Conservation (phyloP, 1,284 basidiomycete species). For the Pisolithus thermaeus region DNA sequence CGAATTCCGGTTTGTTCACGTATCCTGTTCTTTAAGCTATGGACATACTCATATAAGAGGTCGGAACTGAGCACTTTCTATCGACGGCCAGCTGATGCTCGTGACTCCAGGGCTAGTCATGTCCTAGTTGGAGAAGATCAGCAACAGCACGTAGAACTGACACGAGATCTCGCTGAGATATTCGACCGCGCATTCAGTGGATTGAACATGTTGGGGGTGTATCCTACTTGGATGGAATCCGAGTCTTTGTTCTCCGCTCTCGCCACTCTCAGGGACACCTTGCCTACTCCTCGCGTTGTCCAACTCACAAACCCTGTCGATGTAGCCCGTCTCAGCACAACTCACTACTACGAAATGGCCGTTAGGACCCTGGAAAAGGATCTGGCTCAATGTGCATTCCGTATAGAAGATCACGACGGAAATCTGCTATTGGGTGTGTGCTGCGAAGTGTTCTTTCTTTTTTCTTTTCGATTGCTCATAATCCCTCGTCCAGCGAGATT, state of each 20-base stretch:
- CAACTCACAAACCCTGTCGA: conserved; percentile 17
- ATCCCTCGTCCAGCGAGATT: no score
- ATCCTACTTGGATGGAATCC: conserved; percentile 7
- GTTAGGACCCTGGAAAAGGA: conserved; percentile 7
- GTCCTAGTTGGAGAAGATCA: conserved; percentile 96
- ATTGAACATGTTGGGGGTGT: conserved; percentile 4
- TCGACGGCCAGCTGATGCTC: conserved; percentile 1
- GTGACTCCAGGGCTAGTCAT: conserved; percentile 66
- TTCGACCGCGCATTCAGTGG: conserved; percentile 73
- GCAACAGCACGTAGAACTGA: conserved; percentile 87
- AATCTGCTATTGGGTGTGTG: conserved; percentile 4
- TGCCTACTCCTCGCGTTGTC: conserved; percentile 19
- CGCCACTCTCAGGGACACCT: conserved; percentile 5
- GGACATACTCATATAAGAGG: conserved; percentile 86
- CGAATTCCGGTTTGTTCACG: conserved; percentile 83
- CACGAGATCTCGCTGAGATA: conserved; percentile 74
- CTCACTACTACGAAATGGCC: conserved; percentile 10
- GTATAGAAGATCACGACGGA: conserved; percentile 23
- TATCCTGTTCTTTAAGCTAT: conserved; percentile 95
- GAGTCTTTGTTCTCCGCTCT: conserved; percentile 11
- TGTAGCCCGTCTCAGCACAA: conserved; percentile 13
- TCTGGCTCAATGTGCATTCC: conserved; percentile 7
- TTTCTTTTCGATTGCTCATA: no score
- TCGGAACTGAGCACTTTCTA: conserved; percentile 27
- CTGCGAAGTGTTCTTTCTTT: no score